Conservation (phyloP, 352 stramenopile species). For the Blastocystis sp. region DNA sequence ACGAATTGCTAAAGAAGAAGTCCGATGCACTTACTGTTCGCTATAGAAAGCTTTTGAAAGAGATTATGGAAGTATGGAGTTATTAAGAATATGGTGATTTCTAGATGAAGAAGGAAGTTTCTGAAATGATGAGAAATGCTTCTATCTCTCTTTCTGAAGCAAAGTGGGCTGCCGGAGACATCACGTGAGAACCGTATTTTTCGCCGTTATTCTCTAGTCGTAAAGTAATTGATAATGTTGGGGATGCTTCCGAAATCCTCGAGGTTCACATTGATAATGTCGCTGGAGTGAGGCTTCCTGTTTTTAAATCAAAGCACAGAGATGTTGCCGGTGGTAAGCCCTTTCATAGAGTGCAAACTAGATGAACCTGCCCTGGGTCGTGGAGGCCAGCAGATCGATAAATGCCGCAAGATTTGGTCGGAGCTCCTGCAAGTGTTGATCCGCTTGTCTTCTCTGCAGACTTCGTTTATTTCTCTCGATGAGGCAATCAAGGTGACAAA, state of each 20-base stretch:
- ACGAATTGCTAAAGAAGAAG: slow-evolving; percentile 92
- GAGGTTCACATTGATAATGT: slow-evolving; percentile 97
- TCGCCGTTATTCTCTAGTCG: slow-evolving; percentile 48
- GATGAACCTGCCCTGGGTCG: slow-evolving; percentile 88
- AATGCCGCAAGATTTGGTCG: slow-evolving; percentile 80
- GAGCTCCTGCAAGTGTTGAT: slow-evolving; percentile 75
- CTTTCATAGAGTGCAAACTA: not conserved
- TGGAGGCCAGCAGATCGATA: slow-evolving; percentile 93
- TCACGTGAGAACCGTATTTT: slow-evolving; percentile 71
- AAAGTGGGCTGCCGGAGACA: slow-evolving; percentile 94
- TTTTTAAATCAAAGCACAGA: slow-evolving; percentile 79
- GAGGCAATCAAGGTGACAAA: slow-evolving; percentile 97
- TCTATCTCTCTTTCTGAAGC: slow-evolving; percentile 92
- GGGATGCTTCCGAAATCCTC: slow-evolving; percentile 86
- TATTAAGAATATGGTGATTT: not conserved
- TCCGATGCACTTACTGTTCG: slow-evolving; percentile 94
- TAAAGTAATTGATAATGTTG: slow-evolving; percentile 87
- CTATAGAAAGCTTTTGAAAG: slow-evolving; percentile 79
- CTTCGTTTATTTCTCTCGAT: slow-evolving; percentile 95
- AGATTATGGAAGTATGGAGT: slow-evolving; percentile 71
- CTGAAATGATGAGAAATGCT: slow-evolving; percentile 64
- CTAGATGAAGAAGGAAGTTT: slow-evolving; percentile 69
- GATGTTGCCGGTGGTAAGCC: not conserved
- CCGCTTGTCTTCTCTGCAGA: slow-evolving; percentile 83
- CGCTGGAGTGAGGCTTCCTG: slow-evolving; percentile 92